These are phyloP conservation scores for Thelonectria rubi DNA, from an alignment of 2,329 filamentous ascomycete species.

Conservation along the genomic window DNA sequence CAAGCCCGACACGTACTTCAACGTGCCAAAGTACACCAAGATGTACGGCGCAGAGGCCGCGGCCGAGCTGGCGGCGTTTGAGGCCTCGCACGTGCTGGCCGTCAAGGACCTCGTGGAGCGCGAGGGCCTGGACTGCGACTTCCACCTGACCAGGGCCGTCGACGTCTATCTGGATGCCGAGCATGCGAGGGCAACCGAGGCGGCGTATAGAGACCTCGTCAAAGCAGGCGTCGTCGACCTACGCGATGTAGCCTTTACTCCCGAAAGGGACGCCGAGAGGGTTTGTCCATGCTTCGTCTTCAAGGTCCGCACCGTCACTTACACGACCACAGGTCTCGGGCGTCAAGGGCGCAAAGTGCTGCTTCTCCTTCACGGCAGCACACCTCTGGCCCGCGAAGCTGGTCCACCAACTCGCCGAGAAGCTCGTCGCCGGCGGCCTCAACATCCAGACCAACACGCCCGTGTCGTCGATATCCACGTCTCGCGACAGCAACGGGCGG, in stretches of 20 bases:
- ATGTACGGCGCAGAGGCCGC: conserved; percentile 33
- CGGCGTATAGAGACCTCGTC: conserved; percentile 14
- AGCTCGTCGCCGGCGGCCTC: conserved; percentile 21
- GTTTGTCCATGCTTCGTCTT: background rate
- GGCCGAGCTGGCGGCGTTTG: conserved; percentile 36
- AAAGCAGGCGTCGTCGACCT: background rate
- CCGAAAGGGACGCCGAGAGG: conserved; percentile 20
- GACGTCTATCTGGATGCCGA: conserved; percentile 49
- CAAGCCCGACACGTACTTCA: conserved; percentile 33
- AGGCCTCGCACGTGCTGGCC: conserved; percentile 31
- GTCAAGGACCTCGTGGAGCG: conserved; percentile 48
- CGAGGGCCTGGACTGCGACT: conserved; percentile 35
- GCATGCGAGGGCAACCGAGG: conserved; percentile 29
- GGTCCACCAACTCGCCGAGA: conserved; percentile 27
- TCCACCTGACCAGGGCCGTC: conserved; percentile 44
- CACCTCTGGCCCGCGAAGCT: conserved; percentile 30
- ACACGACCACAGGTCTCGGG: conserved; percentile 9
- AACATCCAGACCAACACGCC: conserved; percentile 28
- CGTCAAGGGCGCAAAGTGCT: conserved; percentile 29
- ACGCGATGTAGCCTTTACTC: conserved; percentile 17
- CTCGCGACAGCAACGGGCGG: background rate
- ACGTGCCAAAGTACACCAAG: conserved; percentile 29
- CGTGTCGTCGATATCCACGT: conserved; percentile 21
- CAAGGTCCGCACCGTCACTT: background rate
- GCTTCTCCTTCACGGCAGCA: conserved; percentile 32